Evolutionary conservation across 345 rosid species (phyloP).

Genomic region (Melastoma malabathricum): DNA sequence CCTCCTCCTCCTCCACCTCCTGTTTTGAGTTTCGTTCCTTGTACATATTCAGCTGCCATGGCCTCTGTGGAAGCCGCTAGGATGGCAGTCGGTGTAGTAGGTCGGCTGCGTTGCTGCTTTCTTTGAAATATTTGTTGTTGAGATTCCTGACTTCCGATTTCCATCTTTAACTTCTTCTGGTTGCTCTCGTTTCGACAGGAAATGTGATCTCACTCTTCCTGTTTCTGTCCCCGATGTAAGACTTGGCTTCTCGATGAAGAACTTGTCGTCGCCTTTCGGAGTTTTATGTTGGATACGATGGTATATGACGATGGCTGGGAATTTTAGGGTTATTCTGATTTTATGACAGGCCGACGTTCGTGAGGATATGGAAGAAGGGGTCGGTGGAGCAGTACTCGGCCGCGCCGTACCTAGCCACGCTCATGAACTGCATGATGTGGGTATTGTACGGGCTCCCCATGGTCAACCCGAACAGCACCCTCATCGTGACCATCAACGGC

Average conservation of each 20-base stretch:
- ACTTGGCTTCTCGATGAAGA: neutral
- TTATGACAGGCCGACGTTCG: slow-evolving; percentile 63
- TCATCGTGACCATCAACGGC: slow-evolving; percentile 68
- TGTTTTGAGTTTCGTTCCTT: neutral
- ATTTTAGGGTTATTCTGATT: neutral
- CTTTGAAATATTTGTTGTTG: neutral
- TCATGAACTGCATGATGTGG: slow-evolving; percentile 76
- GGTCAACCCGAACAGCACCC: slow-evolving; percentile 52
- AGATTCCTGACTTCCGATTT: neutral
- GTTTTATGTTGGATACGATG: neutral
- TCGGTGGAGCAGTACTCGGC: slow-evolving; percentile 73
- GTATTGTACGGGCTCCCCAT: slow-evolving; percentile 66
- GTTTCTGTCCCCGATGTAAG: slow-evolving; percentile 87
- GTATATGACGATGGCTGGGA: neutral
- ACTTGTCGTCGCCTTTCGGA: neutral
- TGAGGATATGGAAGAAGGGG: slow-evolving; percentile 46
- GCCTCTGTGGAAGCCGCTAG: slow-evolving; percentile 33
- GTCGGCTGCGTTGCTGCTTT: slow-evolving; percentile 15
- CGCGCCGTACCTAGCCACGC: slow-evolving; percentile 63
- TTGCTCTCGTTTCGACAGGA: slow-evolving; percentile 30
- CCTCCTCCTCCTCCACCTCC: neutral
- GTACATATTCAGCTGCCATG: slow-evolving; percentile 19
- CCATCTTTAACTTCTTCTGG: neutral
- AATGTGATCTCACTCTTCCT: slow-evolving; percentile 56
- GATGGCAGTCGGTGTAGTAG: slow-evolving; percentile 49